These are phyloP conservation scores for Ambrosia trifida DNA, from an alignment of 129 eudicot genomes.

Conservation along the genomic window DNA sequence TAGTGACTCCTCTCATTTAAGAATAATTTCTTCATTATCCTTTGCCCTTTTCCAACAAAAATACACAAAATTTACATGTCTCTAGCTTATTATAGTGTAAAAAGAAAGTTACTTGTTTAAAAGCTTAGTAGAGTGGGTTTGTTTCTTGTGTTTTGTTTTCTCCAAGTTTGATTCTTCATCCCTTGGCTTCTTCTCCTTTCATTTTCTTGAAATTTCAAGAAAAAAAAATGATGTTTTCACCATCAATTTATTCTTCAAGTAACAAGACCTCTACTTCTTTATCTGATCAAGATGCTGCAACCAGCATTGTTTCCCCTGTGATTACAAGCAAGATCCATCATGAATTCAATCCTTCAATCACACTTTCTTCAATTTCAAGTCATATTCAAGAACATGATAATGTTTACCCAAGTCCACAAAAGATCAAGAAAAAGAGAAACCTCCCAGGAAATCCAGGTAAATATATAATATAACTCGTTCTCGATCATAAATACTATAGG, in stretches of 20 bases:
- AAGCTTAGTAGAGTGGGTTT: slow-evolving; percentile 22
- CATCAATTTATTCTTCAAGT: slow-evolving; percentile 46
- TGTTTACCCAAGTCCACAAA: slow-evolving; percentile 46
- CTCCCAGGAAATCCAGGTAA: slow-evolving; percentile 93
- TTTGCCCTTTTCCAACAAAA: slow-evolving; percentile 26
- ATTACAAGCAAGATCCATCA: slow-evolving; percentile 46
- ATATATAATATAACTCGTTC: neutral
- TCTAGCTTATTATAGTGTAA: slow-evolving; percentile 5
- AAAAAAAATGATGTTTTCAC: slow-evolving; percentile 55
- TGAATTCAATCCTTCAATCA: slow-evolving; percentile 49
- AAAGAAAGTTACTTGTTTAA: slow-evolving; percentile 40
- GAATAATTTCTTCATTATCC: slow-evolving; percentile 50
- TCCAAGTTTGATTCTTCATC: slow-evolving; percentile 37
- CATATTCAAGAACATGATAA: slow-evolving; percentile 33
- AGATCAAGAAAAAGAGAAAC: slow-evolving; percentile 86
- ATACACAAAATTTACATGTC: neutral
- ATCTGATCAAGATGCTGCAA: slow-evolving; percentile 52
- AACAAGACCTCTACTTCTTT: slow-evolving; percentile 48
- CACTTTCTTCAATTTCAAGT: slow-evolving; percentile 32
- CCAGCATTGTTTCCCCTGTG: slow-evolving; percentile 42
- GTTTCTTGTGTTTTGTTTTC: slow-evolving; percentile 31
- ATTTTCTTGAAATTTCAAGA: slow-evolving; percentile 33
- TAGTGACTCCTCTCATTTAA: slow-evolving; percentile 38
- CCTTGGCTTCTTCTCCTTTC: slow-evolving; percentile 44
- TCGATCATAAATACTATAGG: too few relatives aligned